Conservation (phyloP, 768 basidiomycete genomes). For the Gloeophyllum trabeum region DNA sequence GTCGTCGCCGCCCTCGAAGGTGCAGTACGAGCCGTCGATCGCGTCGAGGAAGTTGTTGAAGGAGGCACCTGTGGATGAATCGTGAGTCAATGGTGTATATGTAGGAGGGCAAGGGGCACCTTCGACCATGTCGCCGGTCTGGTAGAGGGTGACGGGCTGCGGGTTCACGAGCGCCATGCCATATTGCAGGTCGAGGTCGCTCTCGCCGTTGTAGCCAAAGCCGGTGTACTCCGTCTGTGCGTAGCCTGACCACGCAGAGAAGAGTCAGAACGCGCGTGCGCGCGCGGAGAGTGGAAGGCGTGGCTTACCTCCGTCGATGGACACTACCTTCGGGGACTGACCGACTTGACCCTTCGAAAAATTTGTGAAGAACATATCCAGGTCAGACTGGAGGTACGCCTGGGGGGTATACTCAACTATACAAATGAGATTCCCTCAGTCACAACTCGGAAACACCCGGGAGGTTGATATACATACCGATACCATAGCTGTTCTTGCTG, state of each 20-base stretch:
- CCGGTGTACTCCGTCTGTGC: constrained; percentile 13
- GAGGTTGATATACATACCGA: constrained; percentile 17
- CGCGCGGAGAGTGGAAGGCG: background rate
- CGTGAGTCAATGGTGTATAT: background rate
- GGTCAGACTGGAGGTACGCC: constrained; percentile 30
- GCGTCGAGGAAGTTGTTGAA: constrained; percentile 26
- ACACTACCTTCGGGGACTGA: constrained; percentile 16
- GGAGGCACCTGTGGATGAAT: constrained; percentile 11
- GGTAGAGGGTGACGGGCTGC: constrained; percentile 20
- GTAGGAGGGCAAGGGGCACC: constrained; percentile 10
- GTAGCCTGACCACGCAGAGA: constrained; percentile 14
- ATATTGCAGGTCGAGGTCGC: constrained; percentile 20
- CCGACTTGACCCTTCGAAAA: constrained; percentile 21
- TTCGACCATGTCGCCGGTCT: constrained; percentile 17
- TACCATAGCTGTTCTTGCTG: constrained; percentile 22
- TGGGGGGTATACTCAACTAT: constrained; percentile 43
- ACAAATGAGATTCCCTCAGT: background rate
- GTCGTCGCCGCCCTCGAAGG: constrained; percentile 24
- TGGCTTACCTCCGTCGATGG: constrained; percentile 23
- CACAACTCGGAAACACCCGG: background rate
- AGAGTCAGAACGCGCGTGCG: constrained; percentile 3
- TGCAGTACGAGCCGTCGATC: constrained; percentile 22
- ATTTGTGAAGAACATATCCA: constrained; percentile 29
- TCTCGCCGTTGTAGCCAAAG: constrained; percentile 16
- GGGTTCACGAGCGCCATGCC: constrained; percentile 19